Evolutionary conservation across 495 filamentous ascomycete genomes (phyloP).

Genomic region (Pyrenula massariospora): DNA sequence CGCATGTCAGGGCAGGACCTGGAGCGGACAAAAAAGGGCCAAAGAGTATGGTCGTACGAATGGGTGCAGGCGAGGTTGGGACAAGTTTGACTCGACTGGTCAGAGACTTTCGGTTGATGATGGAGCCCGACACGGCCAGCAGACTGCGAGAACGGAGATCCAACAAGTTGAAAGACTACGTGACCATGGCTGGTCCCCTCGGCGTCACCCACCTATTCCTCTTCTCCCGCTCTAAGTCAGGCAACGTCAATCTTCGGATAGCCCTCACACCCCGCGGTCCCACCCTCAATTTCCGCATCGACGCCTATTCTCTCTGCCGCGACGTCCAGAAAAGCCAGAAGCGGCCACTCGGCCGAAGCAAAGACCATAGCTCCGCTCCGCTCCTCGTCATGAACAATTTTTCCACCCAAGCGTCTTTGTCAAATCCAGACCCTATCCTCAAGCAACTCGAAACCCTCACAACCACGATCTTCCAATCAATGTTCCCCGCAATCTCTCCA

Average conservation of each 20-base stretch:
- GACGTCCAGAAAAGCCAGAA: constrained; percentile 74
- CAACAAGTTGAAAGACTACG: constrained; percentile 86
- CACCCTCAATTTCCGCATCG: constrained; percentile 89
- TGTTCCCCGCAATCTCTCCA: constrained; percentile 93
- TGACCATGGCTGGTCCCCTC: constrained; percentile 88
- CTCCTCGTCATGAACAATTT: constrained; percentile 99
- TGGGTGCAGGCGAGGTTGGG: constrained; percentile 88
- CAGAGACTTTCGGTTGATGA: constrained; percentile 80
- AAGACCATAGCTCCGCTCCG: constrained; percentile 73
- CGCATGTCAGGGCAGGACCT: constrained; percentile 62
- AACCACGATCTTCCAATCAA: constrained; percentile 88
- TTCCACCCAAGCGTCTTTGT: constrained; percentile 48
- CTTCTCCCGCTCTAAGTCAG: constrained; percentile 79
- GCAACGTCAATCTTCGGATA: constrained; percentile 86
- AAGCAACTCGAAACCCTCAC: constrained; percentile 89
- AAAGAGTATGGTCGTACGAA: constrained; percentile 97
- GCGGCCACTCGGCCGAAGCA: constrained; percentile 67
- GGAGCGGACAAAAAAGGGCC: constrained; percentile 48
- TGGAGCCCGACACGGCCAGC: constrained; percentile 89
- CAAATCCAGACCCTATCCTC: constrained; percentile 49
- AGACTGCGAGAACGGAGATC: constrained; percentile 77
- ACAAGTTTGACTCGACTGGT: constrained; percentile 85
- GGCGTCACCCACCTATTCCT: constrained; percentile 90
- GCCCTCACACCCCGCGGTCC: constrained; percentile 83
- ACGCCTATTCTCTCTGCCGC: constrained; percentile 88